phyloP scores from a whole-genome alignment of 1,139 yeast species.

The Hansenula sp. region DNA sequence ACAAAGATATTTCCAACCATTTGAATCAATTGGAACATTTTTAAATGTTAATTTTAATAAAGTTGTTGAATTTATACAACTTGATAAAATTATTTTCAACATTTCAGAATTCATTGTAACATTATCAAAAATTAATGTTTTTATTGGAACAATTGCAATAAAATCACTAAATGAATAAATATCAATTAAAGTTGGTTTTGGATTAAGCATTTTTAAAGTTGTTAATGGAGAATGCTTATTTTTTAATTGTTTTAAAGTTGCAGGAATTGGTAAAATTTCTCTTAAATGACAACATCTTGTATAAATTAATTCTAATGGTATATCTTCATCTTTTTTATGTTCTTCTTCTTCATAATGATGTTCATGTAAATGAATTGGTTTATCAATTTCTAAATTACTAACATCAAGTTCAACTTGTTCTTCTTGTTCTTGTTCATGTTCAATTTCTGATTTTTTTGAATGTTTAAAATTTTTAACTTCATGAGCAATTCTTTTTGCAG shows the following conservation, averaged over 20 bases:
- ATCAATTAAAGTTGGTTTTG: constrained; percentile 88
- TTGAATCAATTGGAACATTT: constrained; percentile 67
- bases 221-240: constrained; percentile 72
- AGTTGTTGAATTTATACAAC: constrained; percentile 51
- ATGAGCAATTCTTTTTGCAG: constrained; percentile 63
- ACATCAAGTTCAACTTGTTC: constrained; percentile 18
- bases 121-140: constrained; percentile 76
- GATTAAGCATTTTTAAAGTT: constrained; percentile 75
- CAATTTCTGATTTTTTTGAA: constrained; percentile 6
- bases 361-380: constrained; percentile 68
- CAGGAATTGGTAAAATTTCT: constrained; percentile 90
- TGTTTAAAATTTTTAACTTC: constrained; percentile 48
- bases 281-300: constrained; percentile 91
- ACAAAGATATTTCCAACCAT: constrained; percentile 75
- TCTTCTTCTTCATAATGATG: constrained; percentile 42
- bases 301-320: constrained; percentile 69
- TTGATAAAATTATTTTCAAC: constrained; percentile 64
- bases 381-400: constrained; percentile 41
- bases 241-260: constrained; percentile 79
- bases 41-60: constrained; percentile 72
- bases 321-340: constrained; percentile 22
- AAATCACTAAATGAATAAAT: constrained; percentile 86
- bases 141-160: constrained; percentile 76
- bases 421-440: constrained; percentile 19
- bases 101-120: constrained; percentile 76